Conservation (phyloP, 2,329 filamentous ascomycete species). For the Nigrospora osmanthi region DNA sequence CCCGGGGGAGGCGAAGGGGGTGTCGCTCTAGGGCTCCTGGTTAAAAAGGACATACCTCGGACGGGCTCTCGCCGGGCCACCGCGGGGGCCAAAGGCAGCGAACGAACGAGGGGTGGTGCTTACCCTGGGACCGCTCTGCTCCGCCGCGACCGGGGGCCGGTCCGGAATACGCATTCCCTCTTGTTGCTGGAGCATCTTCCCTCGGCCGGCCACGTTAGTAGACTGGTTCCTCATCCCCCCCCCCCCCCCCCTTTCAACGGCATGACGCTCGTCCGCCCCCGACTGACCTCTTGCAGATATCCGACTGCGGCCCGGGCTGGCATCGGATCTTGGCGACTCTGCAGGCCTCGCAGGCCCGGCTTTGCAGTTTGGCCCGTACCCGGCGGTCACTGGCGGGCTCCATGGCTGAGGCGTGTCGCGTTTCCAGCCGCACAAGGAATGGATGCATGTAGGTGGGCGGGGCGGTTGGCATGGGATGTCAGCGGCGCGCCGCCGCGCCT, state of each 20-base stretch:
- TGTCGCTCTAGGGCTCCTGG: conserved; percentile 3
- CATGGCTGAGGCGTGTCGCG: not conserved
- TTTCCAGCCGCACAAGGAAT: no score
- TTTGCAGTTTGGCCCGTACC: conserved; percentile 23
- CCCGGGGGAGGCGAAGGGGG: conserved; percentile 23
- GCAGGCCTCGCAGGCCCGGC: conserved; percentile 45
- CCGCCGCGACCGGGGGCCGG: conserved; percentile 40
- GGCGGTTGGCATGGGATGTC: no score
- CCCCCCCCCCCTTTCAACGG: no score
- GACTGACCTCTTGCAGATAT: conserved; percentile 42
- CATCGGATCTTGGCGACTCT: conserved; percentile 46
- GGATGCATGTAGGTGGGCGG: no score
- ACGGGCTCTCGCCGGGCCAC: conserved; percentile 1
- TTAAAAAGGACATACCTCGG: no score
- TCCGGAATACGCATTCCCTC: conserved; percentile 44
- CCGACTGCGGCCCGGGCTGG: conserved; percentile 35
- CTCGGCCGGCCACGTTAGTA: not conserved
- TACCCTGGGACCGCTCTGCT: conserved; percentile 35
- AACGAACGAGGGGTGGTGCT: conserved; percentile 17
- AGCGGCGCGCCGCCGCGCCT: no score
- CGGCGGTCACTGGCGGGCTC: not conserved
- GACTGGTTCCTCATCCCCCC: not conserved
- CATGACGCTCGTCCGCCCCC: not conserved
- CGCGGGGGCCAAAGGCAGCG: not conserved
- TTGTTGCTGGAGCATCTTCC: conserved; percentile 43